Conservation (phyloP, 345 rosid species). For the Passiflora organensis region DNA sequence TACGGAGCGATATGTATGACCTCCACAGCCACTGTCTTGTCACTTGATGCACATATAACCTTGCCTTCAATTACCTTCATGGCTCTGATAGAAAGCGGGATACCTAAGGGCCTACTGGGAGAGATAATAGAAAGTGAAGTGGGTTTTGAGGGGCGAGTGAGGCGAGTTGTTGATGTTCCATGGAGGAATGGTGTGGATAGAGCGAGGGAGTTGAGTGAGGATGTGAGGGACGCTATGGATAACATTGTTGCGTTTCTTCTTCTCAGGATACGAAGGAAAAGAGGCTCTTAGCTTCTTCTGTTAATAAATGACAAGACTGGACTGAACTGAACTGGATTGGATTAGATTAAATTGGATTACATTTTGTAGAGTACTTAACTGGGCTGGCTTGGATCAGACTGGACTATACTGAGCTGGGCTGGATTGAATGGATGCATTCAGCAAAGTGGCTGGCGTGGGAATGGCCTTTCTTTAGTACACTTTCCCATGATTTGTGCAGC, state of each 20-base stretch:
- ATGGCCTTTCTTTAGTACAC: no score
- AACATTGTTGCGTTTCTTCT: background rate
- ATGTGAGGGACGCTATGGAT: slow-evolving; percentile 20
- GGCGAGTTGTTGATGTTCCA: slow-evolving; percentile 51
- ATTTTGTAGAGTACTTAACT: no score
- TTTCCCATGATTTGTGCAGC: no score
- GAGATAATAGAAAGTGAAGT: slow-evolving; percentile 8
- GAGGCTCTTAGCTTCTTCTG: background rate
- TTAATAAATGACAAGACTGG: no score
- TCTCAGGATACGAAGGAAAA: slow-evolving; percentile 1
- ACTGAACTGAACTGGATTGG: no score
- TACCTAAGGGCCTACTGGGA: slow-evolving; percentile 11
- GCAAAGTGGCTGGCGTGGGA: no score
- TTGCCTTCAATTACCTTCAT: slow-evolving; percentile 71
- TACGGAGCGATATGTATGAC: slow-evolving; percentile 66
- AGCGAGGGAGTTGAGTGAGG: slow-evolving; percentile 40
- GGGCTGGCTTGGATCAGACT: no score
- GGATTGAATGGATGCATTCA: no score
- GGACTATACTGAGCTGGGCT: no score
- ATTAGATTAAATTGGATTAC: no score
- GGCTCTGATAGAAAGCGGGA: slow-evolving; percentile 53
- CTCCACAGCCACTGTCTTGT: slow-evolving; percentile 86
- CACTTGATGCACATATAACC: slow-evolving; percentile 74
- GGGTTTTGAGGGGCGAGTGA: slow-evolving; percentile 45
- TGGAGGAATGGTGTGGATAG: slow-evolving; percentile 44